Base-by-base conservation (phyloP, 1,139 yeast species). In the Citeromyces siamensis region DNA sequence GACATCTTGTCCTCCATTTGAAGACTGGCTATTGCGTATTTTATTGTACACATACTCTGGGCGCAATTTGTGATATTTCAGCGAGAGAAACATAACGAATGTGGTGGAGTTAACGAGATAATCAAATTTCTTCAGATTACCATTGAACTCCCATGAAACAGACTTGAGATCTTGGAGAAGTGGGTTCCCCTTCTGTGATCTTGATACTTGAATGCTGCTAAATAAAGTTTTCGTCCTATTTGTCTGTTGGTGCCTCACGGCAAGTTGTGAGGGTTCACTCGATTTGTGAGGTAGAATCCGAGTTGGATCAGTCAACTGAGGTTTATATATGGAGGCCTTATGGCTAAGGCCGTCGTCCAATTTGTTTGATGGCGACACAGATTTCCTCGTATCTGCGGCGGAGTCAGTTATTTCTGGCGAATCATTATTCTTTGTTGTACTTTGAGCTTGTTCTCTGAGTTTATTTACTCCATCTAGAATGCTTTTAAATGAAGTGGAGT, bases 11-110 rank as follows among this genome's bases (percentile, higher is more conserved):
- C 17, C 12, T 19, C 36, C 35, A 9, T 36, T 33, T 8, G 36
- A 32, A 13, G 38, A 35, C 26, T 40, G 35, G 20, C 76, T 53
- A 38, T 75, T 75, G 43, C 71, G 72, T 47, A 86, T 64, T 38
- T 93, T 68, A 40, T 72, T 71, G 62, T 75, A 74, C 3, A 90
- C 73, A 49, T 90, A 86, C 51, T 86, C 96, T 0, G 95, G 95
- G 43, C 82, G 88, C 33, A 88, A 60, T 47, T 81, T 80, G 54
- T 86, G 94, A 55, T 88, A 90, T 42, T 82, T 77, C 37, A 88
- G 56, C 5, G 93, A 75, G 16, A 88, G 62, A 46, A 83, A 86
- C 4, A 88, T 55, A 2, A 81, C 74, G 42, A 84, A 79, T 33
- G 85, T 64, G 3, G 70, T 67, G 1, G 76, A 68, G 37, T 73